Evolutionary conservation across 2,329 filamentous ascomycete genomes (phyloP).

Genomic region (Pseudogymnoascus sp.): DNA sequence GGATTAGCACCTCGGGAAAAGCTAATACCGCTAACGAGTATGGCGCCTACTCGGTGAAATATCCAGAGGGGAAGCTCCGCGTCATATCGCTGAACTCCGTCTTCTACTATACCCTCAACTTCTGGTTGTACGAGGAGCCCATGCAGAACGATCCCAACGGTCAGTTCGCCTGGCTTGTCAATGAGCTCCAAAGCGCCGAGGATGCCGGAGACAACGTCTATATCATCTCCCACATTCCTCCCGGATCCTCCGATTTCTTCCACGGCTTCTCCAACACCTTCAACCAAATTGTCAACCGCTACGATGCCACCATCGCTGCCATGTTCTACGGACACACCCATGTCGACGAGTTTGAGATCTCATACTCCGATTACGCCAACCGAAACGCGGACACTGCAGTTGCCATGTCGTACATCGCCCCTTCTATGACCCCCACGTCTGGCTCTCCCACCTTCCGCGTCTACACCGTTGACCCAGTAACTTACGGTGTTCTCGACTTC

Average conservation of each 20-base stretch:
- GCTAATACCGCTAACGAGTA: constrained; percentile 22
- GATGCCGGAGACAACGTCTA: constrained; percentile 32
- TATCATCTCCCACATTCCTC: constrained; percentile 30
- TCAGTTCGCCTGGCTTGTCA: constrained; percentile 32
- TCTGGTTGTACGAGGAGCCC: constrained; percentile 32
- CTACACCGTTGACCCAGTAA: constrained; percentile 29
- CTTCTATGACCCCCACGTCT: constrained; percentile 28
- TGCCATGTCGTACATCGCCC: constrained; percentile 28
- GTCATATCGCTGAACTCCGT: constrained; percentile 38
- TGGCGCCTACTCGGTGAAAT: constrained; percentile 32
- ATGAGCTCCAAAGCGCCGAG: constrained; percentile 33
- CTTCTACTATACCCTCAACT: constrained; percentile 36
- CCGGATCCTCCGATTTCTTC: constrained; percentile 31
- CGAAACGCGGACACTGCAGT: constrained; percentile 22
- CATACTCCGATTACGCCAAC: constrained; percentile 25
- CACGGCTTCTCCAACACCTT: constrained; percentile 31
- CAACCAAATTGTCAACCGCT: constrained; percentile 27
- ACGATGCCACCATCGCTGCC: constrained; percentile 26
- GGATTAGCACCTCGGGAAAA: constrained; percentile 27
- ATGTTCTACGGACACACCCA: constrained; percentile 31
- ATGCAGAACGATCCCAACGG: constrained; percentile 33
- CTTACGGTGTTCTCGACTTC: constrained; percentile 28
- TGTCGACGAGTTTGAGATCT: constrained; percentile 29
- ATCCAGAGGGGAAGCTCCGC: constrained; percentile 27
- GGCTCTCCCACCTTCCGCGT: constrained; percentile 29